These are phyloP conservation scores for Chalciporus sp. DNA, from an alignment of 1,284 basidiomycete species.

Conservation along the genomic window DNA sequence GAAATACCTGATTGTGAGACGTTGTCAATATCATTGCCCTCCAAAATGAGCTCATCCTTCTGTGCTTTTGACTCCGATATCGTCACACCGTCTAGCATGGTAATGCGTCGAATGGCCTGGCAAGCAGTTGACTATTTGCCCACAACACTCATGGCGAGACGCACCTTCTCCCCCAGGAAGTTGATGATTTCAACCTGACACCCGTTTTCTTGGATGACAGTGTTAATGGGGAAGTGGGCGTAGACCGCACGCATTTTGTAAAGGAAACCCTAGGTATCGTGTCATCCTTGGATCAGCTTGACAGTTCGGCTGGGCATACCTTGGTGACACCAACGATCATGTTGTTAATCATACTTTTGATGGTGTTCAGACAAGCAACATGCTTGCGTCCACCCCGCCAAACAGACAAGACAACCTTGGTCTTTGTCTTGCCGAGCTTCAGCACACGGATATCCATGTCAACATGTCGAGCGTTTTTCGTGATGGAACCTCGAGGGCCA, in stretches of 20 bases:
- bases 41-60: constrained; percentile 94
- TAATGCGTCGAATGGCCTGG: constrained; percentile 88
- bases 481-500: constrained; percentile 87
- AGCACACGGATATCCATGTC: constrained; percentile 95
- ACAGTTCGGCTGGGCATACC: constrained; percentile 35
- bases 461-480: constrained; percentile 92
- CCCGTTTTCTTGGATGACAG: constrained; percentile 89
- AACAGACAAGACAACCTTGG: constrained; percentile 87
- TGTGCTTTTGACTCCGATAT: constrained; percentile 91
- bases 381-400: constrained; percentile 99
- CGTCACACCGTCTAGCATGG: constrained; percentile 90
- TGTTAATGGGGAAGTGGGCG: constrained; percentile 99
- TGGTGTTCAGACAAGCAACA: constrained; percentile 96
- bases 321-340: constrained; percentile 98
- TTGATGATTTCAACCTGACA: constrained; percentile 93
- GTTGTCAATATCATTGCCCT: constrained; percentile 94
- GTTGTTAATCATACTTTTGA: constrained; percentile 94
- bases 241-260: constrained; percentile 99
- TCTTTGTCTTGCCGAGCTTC: constrained; percentile 64
- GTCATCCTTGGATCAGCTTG: constrained; percentile 4
- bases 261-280: constrained; percentile 80
- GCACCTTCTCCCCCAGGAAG: constrained; percentile 94
- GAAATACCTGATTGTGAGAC: constrained; percentile 87
- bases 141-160: constrained; percentile 9
- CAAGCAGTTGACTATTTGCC: constrained; percentile 1